phyloP scores from a whole-genome alignment of 2,329 filamentous ascomycete species.

The Alternaria hordeiaustralica region DNA sequence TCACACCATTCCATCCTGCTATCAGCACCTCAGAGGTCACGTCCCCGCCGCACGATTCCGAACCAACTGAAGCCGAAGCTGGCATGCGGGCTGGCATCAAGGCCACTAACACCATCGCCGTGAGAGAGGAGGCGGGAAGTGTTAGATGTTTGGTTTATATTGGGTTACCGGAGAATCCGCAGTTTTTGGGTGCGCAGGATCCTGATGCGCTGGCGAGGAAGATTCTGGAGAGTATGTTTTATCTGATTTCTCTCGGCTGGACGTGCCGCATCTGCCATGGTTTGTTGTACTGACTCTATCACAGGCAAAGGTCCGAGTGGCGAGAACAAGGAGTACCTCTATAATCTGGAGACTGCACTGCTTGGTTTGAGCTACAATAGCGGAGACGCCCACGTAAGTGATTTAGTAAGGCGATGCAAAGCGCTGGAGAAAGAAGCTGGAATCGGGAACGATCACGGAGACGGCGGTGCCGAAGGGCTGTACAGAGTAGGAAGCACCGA shows the following conservation, averaged over 20 bases:
- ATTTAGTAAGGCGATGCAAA: constrained; percentile 76
- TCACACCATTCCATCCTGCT: constrained; percentile 79
- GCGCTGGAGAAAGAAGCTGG: constrained; percentile 59
- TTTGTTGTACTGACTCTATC: neutral
- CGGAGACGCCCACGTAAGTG: constrained; percentile 82
- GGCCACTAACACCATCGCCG: constrained; percentile 43
- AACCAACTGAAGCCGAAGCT: neutral
- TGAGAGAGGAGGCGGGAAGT: neutral
- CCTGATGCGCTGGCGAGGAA: constrained; percentile 78
- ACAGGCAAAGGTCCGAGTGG: constrained; percentile 74
- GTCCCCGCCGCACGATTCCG: neutral
- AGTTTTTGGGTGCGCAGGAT: constrained; percentile 86
- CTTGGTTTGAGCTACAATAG: constrained; percentile 75
- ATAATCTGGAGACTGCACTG: constrained; percentile 78
- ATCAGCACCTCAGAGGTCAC: constrained; percentile 33
- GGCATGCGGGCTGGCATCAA: constrained; percentile 30
- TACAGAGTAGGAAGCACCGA: constrained; percentile 58
- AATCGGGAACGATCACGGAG: constrained; percentile 23
- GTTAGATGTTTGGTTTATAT: constrained; percentile 80
- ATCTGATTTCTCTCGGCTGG: neutral
- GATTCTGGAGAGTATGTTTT: constrained; percentile 69
- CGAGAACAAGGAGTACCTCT: constrained; percentile 87
- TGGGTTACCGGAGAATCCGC: constrained; percentile 88
- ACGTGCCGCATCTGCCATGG: neutral
- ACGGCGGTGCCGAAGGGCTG: constrained; percentile 41